A percentile compares a stretch with the other conserved stretches of the same genome.
Conservation (phyloP, 345 rosid species). For the Gossypium sturtianum region DNA sequence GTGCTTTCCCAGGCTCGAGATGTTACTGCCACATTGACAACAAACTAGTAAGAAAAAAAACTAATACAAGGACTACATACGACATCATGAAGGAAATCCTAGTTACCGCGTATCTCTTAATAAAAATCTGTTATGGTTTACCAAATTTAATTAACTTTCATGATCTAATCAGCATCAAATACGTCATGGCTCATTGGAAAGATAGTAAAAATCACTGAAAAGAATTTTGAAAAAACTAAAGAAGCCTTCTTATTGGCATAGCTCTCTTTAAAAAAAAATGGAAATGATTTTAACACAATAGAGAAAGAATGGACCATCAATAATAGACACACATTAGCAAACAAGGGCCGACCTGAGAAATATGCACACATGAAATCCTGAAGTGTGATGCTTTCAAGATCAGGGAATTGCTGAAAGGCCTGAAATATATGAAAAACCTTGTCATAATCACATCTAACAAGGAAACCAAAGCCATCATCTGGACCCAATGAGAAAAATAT, state of each 20-base stretch:
- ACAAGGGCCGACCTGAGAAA: slow-evolving; percentile 54
- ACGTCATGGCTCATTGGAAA: background rate
- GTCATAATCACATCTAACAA: slow-evolving; percentile 9
- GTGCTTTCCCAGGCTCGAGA: slow-evolving; percentile 84
- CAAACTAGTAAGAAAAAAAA: slow-evolving; percentile 18
- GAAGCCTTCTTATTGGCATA: background rate
- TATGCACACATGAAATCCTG: slow-evolving; percentile 67
- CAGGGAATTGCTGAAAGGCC: slow-evolving; percentile 40
- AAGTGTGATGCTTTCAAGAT: slow-evolving; percentile 27
- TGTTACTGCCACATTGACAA: slow-evolving; percentile 53
- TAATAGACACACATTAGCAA: slow-evolving; percentile 1
- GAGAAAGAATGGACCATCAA: background rate
- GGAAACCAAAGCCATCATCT: background rate
- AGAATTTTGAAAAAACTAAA: background rate
- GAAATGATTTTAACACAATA: background rate
- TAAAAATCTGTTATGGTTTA: background rate
- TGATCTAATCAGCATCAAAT: background rate
- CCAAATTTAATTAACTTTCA: background rate
- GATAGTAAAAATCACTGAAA: background rate
- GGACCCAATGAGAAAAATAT: background rate
- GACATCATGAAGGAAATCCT: background rate
- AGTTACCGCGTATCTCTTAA: background rate
- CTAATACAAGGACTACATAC: background rate
- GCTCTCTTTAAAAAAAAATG: background rate
- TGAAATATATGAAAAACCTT: slow-evolving; percentile 17